Percentiles rank a stretch among this genome's conserved stretches.
phyloP scores from a whole-genome alignment of 1,284 basidiomycete species.

The Trichosporon sp. region DNA sequence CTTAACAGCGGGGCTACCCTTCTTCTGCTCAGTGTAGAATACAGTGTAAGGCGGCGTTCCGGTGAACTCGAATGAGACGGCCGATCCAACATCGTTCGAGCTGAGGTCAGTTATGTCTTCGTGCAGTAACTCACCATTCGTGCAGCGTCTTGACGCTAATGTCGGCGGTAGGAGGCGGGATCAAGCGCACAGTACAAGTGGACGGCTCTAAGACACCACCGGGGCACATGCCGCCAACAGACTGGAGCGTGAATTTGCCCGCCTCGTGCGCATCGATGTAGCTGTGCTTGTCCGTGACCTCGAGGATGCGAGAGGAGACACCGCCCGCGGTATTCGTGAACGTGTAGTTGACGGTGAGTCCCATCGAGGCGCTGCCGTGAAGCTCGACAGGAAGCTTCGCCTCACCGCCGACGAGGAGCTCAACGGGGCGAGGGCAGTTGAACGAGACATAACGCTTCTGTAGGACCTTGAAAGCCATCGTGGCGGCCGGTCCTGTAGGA shows the following conservation, averaged over 20 bases:
- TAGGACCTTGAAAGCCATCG: constrained; percentile 65
- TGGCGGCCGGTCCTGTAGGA: constrained; percentile 32
- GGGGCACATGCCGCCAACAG: constrained; percentile 67
- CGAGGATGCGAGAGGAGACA: constrained; percentile 35
- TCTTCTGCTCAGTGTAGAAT: constrained; percentile 68
- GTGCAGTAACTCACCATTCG: constrained; percentile 55
- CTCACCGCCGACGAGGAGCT: constrained; percentile 57
- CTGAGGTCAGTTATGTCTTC: not conserved
- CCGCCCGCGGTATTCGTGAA: constrained; percentile 20
- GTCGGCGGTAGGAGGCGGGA: constrained; percentile 69
- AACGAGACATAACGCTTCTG: constrained; percentile 71
- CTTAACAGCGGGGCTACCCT: constrained; percentile 58
- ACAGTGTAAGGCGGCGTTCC: constrained; percentile 86
- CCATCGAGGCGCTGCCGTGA: constrained; percentile 16
- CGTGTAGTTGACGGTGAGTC: constrained; percentile 24
- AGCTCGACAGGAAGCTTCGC: constrained; percentile 26
- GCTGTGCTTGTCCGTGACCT: constrained; percentile 51
- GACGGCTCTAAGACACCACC: constrained; percentile 78
- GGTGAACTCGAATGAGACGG: constrained; percentile 75
- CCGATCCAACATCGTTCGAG: constrained; percentile 88
- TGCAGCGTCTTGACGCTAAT: constrained; percentile 86
- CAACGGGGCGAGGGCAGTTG: constrained; percentile 63
- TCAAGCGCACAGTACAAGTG: constrained; percentile 65
- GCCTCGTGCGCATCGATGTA: constrained; percentile 59
- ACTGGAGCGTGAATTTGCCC: constrained; percentile 74